A percentile compares a stretch with the other conserved stretches of the same genome.
Evolutionary conservation across 2,329 filamentous ascomycete species (phyloP).

Genomic region (Aspergillus persii): DNA sequence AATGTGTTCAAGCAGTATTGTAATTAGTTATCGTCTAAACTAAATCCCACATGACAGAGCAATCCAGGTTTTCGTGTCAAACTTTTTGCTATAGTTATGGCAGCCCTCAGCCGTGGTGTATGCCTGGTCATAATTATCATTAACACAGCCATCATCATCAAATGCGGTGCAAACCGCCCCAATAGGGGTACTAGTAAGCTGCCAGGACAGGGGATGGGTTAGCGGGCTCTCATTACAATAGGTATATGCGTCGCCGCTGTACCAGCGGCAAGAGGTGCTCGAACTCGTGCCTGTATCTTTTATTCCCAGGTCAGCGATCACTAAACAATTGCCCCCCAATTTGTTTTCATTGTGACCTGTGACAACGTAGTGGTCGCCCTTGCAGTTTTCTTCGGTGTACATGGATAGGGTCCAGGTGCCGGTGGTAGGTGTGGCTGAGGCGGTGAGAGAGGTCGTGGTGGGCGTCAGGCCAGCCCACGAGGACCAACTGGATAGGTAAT

Average conservation of each 20-base stretch:
- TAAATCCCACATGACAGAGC: background rate
- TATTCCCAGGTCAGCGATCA: background rate
- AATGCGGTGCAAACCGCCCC: background rate
- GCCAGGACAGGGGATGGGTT: background rate
- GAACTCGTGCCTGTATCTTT: background rate
- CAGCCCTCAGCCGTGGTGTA: background rate
- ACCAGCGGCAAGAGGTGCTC: background rate
- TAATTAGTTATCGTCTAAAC: no score
- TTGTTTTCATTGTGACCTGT: background rate
- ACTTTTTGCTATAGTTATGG: background rate
- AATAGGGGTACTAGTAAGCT: background rate
- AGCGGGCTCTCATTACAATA: background rate
- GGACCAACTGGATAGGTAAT: background rate
- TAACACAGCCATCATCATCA: background rate
- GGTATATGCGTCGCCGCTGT: background rate
- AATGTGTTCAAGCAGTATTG: no score
- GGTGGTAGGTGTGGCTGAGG: no score
- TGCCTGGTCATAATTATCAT: background rate
- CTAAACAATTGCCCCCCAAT: background rate
- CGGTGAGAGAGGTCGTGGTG: background rate
- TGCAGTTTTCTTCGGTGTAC: background rate
- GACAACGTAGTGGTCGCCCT: background rate
- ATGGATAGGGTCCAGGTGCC: background rate
- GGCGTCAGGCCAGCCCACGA: background rate
- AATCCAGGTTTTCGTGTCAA: background rate